phyloP scores from a whole-genome alignment of 805 yeast genomes.

The Ogataea henricii region DNA sequence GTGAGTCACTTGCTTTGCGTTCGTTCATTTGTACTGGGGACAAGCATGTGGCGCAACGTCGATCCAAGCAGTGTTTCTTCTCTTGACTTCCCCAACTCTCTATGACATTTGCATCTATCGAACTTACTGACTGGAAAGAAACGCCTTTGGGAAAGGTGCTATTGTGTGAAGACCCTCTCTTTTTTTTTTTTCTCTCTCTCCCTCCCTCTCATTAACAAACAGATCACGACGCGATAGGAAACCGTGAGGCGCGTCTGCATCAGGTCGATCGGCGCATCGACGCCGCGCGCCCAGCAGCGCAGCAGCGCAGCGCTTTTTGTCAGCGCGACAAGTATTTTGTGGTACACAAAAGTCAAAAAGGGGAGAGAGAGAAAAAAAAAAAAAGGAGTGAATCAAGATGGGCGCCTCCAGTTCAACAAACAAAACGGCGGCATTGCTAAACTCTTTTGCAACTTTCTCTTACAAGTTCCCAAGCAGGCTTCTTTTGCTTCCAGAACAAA shows the following conservation, averaged over 20 bases:
- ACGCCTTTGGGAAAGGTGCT: background rate
- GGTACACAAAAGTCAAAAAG: too few species aligned
- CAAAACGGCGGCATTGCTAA: background rate
- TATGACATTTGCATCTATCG: background rate
- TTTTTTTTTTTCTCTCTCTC: background rate
- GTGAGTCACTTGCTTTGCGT: constrained; percentile 2
- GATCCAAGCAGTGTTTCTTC: background rate
- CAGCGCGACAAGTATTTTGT: background rate
- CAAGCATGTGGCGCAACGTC: background rate
- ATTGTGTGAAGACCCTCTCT: background rate
- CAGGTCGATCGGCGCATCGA: background rate
- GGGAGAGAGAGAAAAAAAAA: too few species aligned
- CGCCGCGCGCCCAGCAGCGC: too few species aligned
- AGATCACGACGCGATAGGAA: background rate
- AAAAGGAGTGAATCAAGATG: background rate
- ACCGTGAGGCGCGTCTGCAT: background rate
- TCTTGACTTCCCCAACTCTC: background rate
- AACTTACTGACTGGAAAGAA: background rate
- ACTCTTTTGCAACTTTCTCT: background rate
- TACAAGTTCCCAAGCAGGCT: too few species aligned
- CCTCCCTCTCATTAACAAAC: too few species aligned
- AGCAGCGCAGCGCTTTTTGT: background rate
- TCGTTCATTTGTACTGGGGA: background rate
- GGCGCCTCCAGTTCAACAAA: background rate
- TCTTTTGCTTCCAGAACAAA: background rate